Evolutionary conservation across 2,329 filamentous ascomycete species (phyloP).

Genomic region (Colletotrichum tofieldiae): DNA sequence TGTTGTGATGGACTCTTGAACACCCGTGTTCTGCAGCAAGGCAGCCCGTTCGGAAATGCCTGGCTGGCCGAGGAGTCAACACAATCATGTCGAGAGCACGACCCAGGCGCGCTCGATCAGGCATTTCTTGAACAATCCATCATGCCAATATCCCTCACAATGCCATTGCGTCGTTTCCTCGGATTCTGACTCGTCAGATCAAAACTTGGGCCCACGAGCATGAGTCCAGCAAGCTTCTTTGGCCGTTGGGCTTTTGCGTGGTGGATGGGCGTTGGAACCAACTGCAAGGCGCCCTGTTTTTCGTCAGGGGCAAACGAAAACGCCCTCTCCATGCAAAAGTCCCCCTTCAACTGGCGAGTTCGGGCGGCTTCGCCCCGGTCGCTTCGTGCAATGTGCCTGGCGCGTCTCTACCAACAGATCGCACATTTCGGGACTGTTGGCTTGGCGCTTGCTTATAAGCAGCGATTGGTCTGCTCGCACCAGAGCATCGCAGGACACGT

Average conservation of each 20-base stretch:
- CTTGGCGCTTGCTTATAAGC: constrained; percentile 2
- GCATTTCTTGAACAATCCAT: not conserved
- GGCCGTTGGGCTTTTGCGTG: not conserved
- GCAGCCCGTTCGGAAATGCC: not conserved
- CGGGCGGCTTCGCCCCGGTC: not conserved
- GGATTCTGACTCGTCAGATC: no score
- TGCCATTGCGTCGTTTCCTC: not conserved
- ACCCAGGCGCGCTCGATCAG: not conserved
- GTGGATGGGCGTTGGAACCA: not conserved
- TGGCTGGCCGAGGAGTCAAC: not conserved
- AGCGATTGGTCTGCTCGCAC: not conserved
- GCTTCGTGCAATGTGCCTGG: not conserved
- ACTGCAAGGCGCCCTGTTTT: not conserved
- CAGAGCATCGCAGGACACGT: not conserved
- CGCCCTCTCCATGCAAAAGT: not conserved
- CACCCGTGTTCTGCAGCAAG: not conserved
- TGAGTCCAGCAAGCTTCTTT: not conserved
- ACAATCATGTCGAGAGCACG: not conserved
- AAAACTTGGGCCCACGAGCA: not conserved
- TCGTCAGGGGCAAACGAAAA: not conserved
- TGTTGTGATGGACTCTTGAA: not conserved
- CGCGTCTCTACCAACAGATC: not conserved
- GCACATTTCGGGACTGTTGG: not conserved
- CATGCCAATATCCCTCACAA: not conserved
- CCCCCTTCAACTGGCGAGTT: not conserved